Conservation (phyloP, 768 basidiomycete genomes). For the Grammothele lineata region DNA sequence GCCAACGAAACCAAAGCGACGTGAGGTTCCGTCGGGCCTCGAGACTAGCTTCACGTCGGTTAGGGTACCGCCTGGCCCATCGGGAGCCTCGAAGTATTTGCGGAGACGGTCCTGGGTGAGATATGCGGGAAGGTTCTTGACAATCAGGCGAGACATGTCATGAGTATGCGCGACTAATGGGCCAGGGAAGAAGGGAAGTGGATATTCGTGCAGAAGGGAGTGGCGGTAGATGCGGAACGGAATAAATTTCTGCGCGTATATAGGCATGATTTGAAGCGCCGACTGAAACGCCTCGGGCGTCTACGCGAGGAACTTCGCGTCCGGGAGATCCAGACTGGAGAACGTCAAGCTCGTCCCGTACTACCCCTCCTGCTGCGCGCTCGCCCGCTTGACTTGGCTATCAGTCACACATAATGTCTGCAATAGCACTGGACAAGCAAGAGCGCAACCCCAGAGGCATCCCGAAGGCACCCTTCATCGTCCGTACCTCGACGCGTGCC, state of each 20-base stretch:
- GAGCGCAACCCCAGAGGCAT: slow-evolving; percentile 88
- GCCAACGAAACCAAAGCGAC: slow-evolving; percentile 91
- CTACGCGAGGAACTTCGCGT: not conserved
- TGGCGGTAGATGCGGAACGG: too few relatives aligned
- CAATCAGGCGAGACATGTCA: slow-evolving; percentile 75
- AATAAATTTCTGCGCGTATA: slow-evolving; percentile 5
- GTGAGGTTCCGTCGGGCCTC: slow-evolving; percentile 72
- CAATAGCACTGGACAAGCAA: slow-evolving; percentile 7
- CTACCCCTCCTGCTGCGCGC: not conserved
- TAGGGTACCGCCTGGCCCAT: slow-evolving; percentile 59
- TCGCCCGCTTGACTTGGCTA: too few relatives aligned
- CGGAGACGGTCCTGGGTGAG: slow-evolving; percentile 60
- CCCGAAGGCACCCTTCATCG: slow-evolving; percentile 92
- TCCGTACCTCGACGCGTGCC: slow-evolving; percentile 35
- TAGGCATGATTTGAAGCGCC: too few relatives aligned
- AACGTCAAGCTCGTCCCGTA: too few relatives aligned
- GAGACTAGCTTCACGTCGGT: slow-evolving; percentile 85
- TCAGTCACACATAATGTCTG: slow-evolving; percentile 8
- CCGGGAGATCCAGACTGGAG: too few relatives aligned
- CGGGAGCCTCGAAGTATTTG: slow-evolving; percentile 62
- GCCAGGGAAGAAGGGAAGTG: too few relatives aligned
- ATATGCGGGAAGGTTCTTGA: slow-evolving; percentile 76
- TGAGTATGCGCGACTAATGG: slow-evolving; percentile 1
- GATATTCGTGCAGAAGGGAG: not conserved
- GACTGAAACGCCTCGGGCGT: not conserved